Conservation (phyloP, 805 yeast species). For the Candida pseudofarinosa region DNA sequence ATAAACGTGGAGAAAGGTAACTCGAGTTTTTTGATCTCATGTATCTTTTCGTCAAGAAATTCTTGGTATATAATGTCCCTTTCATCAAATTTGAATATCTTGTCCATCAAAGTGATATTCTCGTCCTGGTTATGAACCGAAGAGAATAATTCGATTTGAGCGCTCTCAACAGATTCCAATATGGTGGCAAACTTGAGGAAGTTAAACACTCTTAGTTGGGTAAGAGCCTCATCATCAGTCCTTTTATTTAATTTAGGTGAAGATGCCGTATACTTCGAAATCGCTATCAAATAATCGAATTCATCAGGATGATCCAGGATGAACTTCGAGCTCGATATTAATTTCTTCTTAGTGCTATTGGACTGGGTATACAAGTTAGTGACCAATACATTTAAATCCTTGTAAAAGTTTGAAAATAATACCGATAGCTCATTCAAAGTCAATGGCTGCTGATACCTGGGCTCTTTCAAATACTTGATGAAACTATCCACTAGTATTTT, state of each 20-base stretch:
- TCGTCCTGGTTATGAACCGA: conserved; percentile 22
- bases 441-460: conserved; percentile 40
- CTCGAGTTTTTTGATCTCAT: conserved; percentile 18
- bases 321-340: conserved; percentile 25
- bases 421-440: conserved; percentile 30
- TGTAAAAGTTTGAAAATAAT: conserved; percentile 32
- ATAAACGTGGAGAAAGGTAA: conserved; percentile 28
- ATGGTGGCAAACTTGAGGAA: conserved; percentile 37
- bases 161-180: conserved; percentile 28
- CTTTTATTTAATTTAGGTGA: conserved; percentile 34
- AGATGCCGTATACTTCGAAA: conserved; percentile 32
- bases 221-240: conserved; percentile 32
- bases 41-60: conserved; percentile 31
- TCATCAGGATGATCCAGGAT: conserved; percentile 26
- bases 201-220: conserved; percentile 38
- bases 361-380: conserved; percentile 33
- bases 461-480: conserved; percentile 36
- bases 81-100: conserved; percentile 36
- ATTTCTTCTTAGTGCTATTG: conserved; percentile 35
- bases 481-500: conserved; percentile 23
- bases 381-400: conserved; percentile 33
- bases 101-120: conserved; percentile 31
- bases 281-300: conserved; percentile 40
- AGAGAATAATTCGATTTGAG: conserved; percentile 27
- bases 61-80: conserved; percentile 34